Evolutionary conservation across 768 basidiomycete species (phyloP).

Genomic region (Symmetrospora coprosmae): DNA sequence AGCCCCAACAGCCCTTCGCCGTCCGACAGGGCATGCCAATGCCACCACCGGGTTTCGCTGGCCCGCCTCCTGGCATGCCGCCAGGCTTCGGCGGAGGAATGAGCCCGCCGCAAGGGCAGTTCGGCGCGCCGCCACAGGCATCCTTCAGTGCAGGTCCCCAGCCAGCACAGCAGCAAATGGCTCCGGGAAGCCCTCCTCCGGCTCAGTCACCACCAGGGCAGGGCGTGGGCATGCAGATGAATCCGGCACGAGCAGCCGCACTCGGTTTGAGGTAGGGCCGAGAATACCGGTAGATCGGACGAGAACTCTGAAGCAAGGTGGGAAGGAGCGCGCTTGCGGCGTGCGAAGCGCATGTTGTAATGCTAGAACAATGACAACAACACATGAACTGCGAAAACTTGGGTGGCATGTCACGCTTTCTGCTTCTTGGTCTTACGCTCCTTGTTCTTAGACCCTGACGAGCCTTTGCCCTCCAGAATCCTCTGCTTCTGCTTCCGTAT

Average conservation of each 20-base stretch:
- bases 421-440: background rate
- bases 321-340: too few relatives aligned
- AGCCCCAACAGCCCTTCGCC: too few relatives aligned
- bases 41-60: background rate
- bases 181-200: too few relatives aligned
- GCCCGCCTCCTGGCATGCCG: background rate
- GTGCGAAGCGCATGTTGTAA: too few relatives aligned
- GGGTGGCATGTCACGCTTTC: too few relatives aligned
- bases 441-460: background rate
- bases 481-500: conserved; percentile 45
- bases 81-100: background rate
- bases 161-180: too few relatives aligned
- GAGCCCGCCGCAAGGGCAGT: background rate
- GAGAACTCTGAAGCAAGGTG: too few relatives aligned
- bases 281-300: too few relatives aligned
- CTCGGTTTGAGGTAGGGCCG: background rate
- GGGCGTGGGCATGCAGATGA: conserved; percentile 8
- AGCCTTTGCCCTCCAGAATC: conserved; percentile 1
- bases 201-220: background rate
- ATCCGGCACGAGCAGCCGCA: conserved; percentile 17
- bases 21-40: background rate
- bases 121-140: too few relatives aligned
- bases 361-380: conserved; percentile 5
- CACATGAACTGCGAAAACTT: background rate
- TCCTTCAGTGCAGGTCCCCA: background rate